Base-by-base conservation (phyloP, 306 rosid species). In the Vicia sativa region DNA sequence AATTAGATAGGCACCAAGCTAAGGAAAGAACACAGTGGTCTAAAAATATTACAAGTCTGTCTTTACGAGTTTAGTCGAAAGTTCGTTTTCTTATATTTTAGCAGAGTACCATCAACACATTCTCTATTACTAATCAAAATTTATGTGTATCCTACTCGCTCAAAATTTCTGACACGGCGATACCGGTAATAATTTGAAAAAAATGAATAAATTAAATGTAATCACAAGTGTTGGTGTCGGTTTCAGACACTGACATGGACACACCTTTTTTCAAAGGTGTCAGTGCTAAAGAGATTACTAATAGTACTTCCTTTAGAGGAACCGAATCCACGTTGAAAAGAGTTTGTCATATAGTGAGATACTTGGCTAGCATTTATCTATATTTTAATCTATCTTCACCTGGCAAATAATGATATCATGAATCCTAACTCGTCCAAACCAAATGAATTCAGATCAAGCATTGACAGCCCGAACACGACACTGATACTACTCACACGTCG, bases 371-470 rank as follows among this genome's bases (percentile, higher is more conserved):
- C 59, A 53, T 53, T 53, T 11, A 10, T 53, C 10, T 18, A 19
- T 19, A 18, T 49, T 18, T 18, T 18, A 18, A 49, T 18, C 28
- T 49, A 18, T 9, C 13, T 16, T 49, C 26, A 16, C 55, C 55
- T 8, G 54, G 31, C 35, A 55, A 55, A 26, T 38, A 55, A 26
- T 29, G 67, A 29, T 29, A 44, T n/a, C 78, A 74, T 44, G 41
- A 73, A 52, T 21, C 3, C 8, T 21, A 21, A 65, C 49, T 46
- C 58, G 18, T 9, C 41, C 67, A 65, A 54, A 43, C 35, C 50
- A 44, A 61, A 72, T 41, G 48, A 12, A 63, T 38, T 50, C 54
- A 39, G 25, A 62, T n/a, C n/a, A n/a, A n/a, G n/a, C n/a, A n/a
- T n/a, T n/a, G n/a, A n/a, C n/a, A n/a, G n/a, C n/a, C n/a, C n/a